phyloP scores from a whole-genome alignment of 129 eudicot species.

The Daucus carota region DH1_v3.0 NC_030388.2:31500501-31501000 shows the following conservation, averaged over 20 bases:
- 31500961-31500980: conserved; percentile 6
- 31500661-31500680: conserved; percentile 19
- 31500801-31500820: conserved; percentile 38
- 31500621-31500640: conserved; percentile 25
- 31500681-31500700: conserved; percentile 10
- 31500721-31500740: conserved; percentile 22
- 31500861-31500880: conserved; percentile 37
- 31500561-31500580: conserved; percentile 16
- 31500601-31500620: conserved; percentile 20
- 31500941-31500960: conserved; percentile 20
- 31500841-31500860: conserved; percentile 33
- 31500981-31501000: conserved; percentile 19
- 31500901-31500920: conserved; percentile 30
- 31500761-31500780: conserved; percentile 37
- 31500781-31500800: conserved; percentile 35
- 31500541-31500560: conserved; percentile 10
- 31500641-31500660: conserved; percentile 15
- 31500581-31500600: conserved; percentile 29
- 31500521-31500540: background rate
- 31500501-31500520: conserved; percentile 7
- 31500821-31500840: conserved; percentile 37
- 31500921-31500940: conserved; percentile 23
- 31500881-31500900: conserved; percentile 29
- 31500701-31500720: conserved; percentile 32
- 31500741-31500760: conserved; percentile 26